Conservation (phyloP, 768 basidiomycete genomes). For the Butyriboletus loyo region DNA sequence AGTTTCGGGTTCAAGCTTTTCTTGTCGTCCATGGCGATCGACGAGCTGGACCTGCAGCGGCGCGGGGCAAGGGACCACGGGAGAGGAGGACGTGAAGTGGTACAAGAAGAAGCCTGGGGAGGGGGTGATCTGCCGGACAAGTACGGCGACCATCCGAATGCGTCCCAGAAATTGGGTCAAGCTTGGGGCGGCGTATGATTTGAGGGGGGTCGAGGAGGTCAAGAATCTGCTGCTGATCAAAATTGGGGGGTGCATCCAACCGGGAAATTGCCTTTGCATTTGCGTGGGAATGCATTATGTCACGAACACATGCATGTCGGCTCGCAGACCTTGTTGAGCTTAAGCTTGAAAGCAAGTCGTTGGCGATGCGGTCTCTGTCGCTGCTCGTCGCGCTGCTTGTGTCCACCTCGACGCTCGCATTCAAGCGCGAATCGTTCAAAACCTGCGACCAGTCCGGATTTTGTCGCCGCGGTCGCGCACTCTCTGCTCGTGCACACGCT, state of each 20-base stretch:
- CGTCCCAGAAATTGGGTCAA: constrained; percentile 48
- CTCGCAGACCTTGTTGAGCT: too few species aligned
- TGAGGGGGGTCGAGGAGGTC: too few species aligned
- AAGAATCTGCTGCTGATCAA: too few species aligned
- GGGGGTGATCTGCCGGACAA: constrained; percentile 39
- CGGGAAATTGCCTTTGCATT: too few species aligned
- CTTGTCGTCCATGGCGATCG: too few species aligned
- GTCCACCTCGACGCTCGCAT: constrained; percentile 43
- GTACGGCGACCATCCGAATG: constrained; percentile 52
- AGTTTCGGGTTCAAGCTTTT: too few species aligned
- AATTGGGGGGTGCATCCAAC: too few species aligned
- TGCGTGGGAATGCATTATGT: too few species aligned
- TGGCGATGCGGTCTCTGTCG: constrained; percentile 18
- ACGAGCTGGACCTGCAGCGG: constrained; percentile 49
- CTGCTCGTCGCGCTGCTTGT: constrained; percentile 33
- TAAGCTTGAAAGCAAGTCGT: neutral
- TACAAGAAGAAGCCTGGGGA: constrained; percentile 36
- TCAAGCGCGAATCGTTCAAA: constrained; percentile 89
- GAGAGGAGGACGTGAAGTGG: constrained; percentile 42
- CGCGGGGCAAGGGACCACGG: constrained; percentile 38
- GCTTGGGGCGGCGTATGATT: too few species aligned
- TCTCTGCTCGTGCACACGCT: constrained; percentile 69
- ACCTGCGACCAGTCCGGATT: constrained; percentile 93
- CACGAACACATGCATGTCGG: too few species aligned
- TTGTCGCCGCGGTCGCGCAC: constrained; percentile 85